Evolutionary conservation across 73 alveolate genomes (phyloP).

Genomic region (Uronychia binucleata): DNA sequence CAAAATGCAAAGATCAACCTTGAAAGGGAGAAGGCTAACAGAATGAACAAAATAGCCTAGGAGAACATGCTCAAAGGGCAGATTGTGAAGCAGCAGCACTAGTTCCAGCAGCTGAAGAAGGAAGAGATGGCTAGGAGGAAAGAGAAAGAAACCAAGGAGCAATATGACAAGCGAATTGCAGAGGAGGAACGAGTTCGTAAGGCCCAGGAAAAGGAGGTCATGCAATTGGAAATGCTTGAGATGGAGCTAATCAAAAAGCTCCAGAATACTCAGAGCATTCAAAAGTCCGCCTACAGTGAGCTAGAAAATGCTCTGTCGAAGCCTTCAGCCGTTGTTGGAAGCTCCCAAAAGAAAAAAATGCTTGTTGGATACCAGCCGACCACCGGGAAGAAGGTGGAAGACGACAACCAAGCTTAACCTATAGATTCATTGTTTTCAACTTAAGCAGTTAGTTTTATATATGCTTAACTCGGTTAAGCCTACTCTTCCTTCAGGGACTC

Average conservation of each 20-base stretch:
- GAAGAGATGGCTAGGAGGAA: conserved; percentile 28
- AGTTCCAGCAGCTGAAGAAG: conserved; percentile 26
- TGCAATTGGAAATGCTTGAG: conserved; percentile 70
- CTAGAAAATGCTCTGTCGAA: conserved; percentile 55
- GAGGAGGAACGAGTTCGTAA: conserved; percentile 39
- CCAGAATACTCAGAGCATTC: conserved; percentile 63
- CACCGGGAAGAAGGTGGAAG: background rate
- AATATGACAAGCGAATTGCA: conserved; percentile 29
- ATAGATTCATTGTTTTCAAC: background rate
- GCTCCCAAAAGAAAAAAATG: background rate
- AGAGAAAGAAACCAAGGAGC: conserved; percentile 33
- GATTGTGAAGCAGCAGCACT: conserved; percentile 36
- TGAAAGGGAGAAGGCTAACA: conserved; percentile 24
- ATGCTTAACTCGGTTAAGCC: background rate
- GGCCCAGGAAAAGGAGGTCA: conserved; percentile 55
- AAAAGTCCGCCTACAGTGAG: conserved; percentile 63
- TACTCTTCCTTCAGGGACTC: background rate
- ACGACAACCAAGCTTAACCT: background rate
- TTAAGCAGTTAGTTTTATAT: background rate
- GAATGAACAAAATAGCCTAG: conserved; percentile 6
- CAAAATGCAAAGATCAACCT: background rate
- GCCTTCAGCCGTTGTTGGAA: conserved; percentile 17
- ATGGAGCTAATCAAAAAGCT: conserved; percentile 72
- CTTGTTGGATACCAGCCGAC: background rate
- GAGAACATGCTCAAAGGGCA: conserved; percentile 18